Percentiles rank a stretch among this genome's conserved stretches.
Evolutionary conservation across 768 basidiomycete genomes (phyloP).

Genomic region (Auriscalpium microsporum): DNA sequence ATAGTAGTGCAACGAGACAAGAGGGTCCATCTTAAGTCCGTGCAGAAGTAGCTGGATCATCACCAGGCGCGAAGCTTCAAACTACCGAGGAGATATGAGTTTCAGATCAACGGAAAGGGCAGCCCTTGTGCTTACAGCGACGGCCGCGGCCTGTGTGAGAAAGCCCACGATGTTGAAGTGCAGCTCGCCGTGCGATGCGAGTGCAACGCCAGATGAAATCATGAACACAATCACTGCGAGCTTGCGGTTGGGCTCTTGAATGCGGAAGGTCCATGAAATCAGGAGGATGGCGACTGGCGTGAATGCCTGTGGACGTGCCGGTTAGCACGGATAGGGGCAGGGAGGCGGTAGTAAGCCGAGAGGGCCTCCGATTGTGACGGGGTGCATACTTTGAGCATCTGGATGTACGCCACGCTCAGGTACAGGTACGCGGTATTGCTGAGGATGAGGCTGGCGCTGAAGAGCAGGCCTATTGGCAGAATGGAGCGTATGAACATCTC

Average conservation of each 20-base stretch:
- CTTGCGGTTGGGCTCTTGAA: constrained; percentile 79
- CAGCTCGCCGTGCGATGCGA: constrained; percentile 85
- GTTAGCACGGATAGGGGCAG: not conserved
- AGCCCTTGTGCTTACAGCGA: constrained; percentile 48
- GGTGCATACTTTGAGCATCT: constrained; percentile 78
- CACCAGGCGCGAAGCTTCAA: constrained; percentile 89
- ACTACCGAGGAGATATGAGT: constrained; percentile 32
- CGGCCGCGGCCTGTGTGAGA: constrained; percentile 78
- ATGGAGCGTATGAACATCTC: constrained; percentile 78
- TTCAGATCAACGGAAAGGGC: not conserved
- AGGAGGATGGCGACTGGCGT: constrained; percentile 83
- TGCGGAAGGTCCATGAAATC: constrained; percentile 86
- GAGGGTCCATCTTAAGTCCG: constrained; percentile 95
- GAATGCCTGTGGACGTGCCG: constrained; percentile 55
- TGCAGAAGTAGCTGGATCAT: constrained; percentile 95
- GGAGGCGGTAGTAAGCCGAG: not conserved
- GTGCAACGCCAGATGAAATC: constrained; percentile 85
- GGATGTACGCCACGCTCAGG: constrained; percentile 89
- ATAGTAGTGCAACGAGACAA: constrained; percentile 93
- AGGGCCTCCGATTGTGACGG: not conserved
- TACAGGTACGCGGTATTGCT: constrained; percentile 91
- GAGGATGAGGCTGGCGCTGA: constrained; percentile 85
- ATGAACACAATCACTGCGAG: constrained; percentile 78
- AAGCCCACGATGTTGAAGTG: constrained; percentile 84
- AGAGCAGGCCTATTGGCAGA: constrained; percentile 87